Conservation (phyloP, 331 rosid species). For the Dryas integrifolia region DNA sequence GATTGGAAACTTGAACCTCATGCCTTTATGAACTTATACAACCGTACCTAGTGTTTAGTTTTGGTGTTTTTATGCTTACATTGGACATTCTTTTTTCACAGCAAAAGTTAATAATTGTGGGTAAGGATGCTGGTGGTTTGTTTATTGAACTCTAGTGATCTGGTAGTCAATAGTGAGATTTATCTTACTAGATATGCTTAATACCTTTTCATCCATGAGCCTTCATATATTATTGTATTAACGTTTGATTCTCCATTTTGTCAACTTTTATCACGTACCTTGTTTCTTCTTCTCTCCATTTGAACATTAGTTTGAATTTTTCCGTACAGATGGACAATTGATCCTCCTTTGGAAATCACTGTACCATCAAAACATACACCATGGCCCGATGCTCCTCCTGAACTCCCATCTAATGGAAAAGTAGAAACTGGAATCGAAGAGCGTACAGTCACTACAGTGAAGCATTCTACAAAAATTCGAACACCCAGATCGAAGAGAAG, state of each 20-base stretch:
- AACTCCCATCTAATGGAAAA: conserved; percentile 67
- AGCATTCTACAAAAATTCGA: conserved; percentile 58
- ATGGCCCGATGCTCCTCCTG: conserved; percentile 98
- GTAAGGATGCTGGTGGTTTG: too few relatives aligned
- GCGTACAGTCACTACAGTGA: conserved; percentile 25
- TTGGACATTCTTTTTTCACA: neutral
- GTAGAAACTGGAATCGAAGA: conserved; percentile 38
- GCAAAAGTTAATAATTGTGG: too few relatives aligned
- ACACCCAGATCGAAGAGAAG: conserved; percentile 61
- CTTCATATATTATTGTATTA: neutral
- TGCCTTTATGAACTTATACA: neutral
- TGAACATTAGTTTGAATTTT: conserved; percentile 24
- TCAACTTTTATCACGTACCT: neutral
- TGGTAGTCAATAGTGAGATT: neutral
- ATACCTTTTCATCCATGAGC: neutral
- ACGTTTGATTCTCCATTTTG: neutral
- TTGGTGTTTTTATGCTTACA: neutral
- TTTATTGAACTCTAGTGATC: neutral
- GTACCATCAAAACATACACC: conserved; percentile 85
- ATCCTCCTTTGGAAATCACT: conserved; percentile 88
- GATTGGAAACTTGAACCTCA: neutral
- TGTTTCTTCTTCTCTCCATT: neutral
- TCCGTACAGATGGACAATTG: conserved; percentile 74
- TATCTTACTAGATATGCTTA: neutral
- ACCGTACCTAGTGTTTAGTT: neutral